Conservation (phyloP, 2,329 filamentous ascomycete species). For the Helotiales sp. region DNA sequence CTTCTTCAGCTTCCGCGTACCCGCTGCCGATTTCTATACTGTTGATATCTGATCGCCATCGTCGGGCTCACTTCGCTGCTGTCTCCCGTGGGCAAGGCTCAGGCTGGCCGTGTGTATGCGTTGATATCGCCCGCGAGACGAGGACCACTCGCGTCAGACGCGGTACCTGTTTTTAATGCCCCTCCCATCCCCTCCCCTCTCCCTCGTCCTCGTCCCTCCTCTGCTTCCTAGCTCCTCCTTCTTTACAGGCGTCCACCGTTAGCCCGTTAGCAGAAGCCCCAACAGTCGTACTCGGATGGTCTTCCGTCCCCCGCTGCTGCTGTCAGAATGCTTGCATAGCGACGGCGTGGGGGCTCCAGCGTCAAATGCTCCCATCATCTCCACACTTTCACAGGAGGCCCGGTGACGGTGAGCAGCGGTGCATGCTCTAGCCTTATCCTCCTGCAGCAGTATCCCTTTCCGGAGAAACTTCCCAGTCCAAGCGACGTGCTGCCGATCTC, state of each 20-base stretch:
- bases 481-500: not conserved
- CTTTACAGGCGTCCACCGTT: too few species aligned
- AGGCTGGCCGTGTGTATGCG: too few species aligned
- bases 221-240: too few species aligned
- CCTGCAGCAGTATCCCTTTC: not conserved
- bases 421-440: not conserved
- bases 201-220: too few species aligned
- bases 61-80: not conserved
- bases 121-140: too few species aligned
- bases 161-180: too few species aligned
- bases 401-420: not conserved
- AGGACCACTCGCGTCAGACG: too few species aligned
- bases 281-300: not conserved
- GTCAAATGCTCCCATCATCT: too few species aligned
- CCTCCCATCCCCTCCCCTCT: too few species aligned
- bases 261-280: too few species aligned
- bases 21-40: not conserved
- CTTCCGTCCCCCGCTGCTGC: not conserved
- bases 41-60: not conserved
- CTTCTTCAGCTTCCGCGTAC: not conserved
- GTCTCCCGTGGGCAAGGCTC: not conserved
- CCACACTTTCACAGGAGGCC: not conserved
- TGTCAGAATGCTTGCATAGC: not conserved
- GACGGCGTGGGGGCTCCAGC: not conserved
- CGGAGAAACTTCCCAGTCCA: not conserved